Evolutionary conservation across 2,329 filamentous ascomycete genomes (phyloP).

Genomic region (Neurospora sp.): DNA sequence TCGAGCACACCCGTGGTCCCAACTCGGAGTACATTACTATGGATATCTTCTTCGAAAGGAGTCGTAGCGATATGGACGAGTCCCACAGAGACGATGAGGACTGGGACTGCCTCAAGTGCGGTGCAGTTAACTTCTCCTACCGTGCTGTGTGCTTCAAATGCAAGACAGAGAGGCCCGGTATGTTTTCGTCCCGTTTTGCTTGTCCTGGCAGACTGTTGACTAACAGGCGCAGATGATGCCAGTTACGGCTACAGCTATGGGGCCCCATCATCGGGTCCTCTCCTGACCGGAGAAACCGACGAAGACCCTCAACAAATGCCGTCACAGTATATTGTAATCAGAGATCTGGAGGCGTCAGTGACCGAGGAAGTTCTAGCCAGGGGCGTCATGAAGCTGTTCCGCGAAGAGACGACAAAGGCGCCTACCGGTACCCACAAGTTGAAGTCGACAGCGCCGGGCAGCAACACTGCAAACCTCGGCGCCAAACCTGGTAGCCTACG

Average conservation of each 20-base stretch:
- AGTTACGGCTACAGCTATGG: constrained; percentile 9
- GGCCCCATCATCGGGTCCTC: constrained; percentile 22
- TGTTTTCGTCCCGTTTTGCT: constrained; percentile 11
- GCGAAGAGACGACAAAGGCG: constrained; percentile 40
- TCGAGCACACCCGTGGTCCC: constrained; percentile 20
- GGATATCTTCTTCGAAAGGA: constrained; percentile 26
- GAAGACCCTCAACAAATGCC: constrained; percentile 39
- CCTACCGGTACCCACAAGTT: constrained; percentile 40
- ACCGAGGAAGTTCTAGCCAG: constrained; percentile 63
- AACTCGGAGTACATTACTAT: constrained; percentile 21
- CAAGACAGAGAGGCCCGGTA: constrained; percentile 42
- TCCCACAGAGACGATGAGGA: constrained; percentile 21
- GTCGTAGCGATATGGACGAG: constrained; percentile 22
- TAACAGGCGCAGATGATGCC: constrained; percentile 12
- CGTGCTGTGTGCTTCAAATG: constrained; percentile 49
- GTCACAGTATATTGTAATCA: constrained; percentile 68
- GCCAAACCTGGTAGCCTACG: constrained; percentile 65
- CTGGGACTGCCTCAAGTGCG: constrained; percentile 30
- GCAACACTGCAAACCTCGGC: constrained; percentile 50
- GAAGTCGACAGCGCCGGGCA: constrained; percentile 48
- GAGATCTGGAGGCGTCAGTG: constrained; percentile 59
- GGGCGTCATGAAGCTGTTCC: constrained; percentile 63
- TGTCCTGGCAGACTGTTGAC: neutral
- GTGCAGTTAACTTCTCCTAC: constrained; percentile 49
- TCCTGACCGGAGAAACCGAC: constrained; percentile 33